These are phyloP conservation scores for Lophiotrema nucula DNA, from an alignment of 495 filamentous ascomycete species.

Conservation along the genomic window DNA sequence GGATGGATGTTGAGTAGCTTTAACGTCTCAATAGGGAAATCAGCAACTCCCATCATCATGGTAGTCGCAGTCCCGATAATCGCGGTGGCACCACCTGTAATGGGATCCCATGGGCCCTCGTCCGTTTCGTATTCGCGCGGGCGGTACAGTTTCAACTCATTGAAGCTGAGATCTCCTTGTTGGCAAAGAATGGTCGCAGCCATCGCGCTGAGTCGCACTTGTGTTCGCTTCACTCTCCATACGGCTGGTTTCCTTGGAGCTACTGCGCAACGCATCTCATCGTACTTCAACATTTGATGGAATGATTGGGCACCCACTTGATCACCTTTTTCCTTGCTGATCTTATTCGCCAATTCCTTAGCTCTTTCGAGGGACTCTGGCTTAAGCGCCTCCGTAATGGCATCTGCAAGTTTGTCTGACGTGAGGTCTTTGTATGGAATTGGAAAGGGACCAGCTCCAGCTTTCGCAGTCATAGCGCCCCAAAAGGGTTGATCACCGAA, in stretches of 20 bases:
- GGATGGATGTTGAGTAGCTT: slow-evolving; percentile 53
- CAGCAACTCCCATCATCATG: slow-evolving; percentile 77
- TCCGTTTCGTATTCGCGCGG: slow-evolving; percentile 44
- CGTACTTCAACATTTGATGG: slow-evolving; percentile 43
- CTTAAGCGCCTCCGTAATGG: slow-evolving; percentile 43
- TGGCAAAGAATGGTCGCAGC: slow-evolving; percentile 43
- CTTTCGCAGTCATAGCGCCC: slow-evolving; percentile 55
- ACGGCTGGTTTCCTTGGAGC: slow-evolving; percentile 39
- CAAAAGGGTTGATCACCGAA: slow-evolving; percentile 65
- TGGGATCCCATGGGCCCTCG: slow-evolving; percentile 47
- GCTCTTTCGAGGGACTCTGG: slow-evolving; percentile 43
- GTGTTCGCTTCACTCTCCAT: slow-evolving; percentile 43
- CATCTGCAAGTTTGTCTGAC: slow-evolving; percentile 44
- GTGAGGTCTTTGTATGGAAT: slow-evolving; percentile 48
- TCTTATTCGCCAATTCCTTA: slow-evolving; percentile 38
- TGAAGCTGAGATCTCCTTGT: slow-evolving; percentile 41
- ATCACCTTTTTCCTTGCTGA: slow-evolving; percentile 43
- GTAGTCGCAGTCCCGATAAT: slow-evolving; percentile 71
- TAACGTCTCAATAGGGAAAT: slow-evolving; percentile 71
- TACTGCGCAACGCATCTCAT: slow-evolving; percentile 41
- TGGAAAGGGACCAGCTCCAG: slow-evolving; percentile 51
- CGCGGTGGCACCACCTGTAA: slow-evolving; percentile 58
- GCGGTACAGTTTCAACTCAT: slow-evolving; percentile 44
- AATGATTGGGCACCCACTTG: slow-evolving; percentile 43
- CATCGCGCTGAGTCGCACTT: slow-evolving; percentile 42